Conservation (phyloP, 345 rosid species). For the Corymbia maculata region DNA sequence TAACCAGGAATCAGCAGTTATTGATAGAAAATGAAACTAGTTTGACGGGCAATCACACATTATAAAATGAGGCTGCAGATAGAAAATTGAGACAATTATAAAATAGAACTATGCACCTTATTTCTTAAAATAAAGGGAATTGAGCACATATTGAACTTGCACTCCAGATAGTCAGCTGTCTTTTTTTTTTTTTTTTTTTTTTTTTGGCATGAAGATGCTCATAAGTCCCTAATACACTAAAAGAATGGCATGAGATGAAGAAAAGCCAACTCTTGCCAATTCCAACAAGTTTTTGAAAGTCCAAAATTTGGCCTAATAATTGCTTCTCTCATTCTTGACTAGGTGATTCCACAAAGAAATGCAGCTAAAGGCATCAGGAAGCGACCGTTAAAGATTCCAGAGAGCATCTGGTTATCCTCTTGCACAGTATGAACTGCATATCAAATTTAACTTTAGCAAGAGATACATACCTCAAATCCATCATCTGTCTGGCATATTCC, state of each 20-base stretch:
- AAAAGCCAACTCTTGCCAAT: neutral
- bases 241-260: neutral
- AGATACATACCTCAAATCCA: conserved; percentile 59
- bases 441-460: neutral
- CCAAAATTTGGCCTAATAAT: neutral
- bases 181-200: neutral
- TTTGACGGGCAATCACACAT: neutral
- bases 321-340: neutral
- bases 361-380: neutral
- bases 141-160: neutral
- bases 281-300: neutral
- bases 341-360: neutral
- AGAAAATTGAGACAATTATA: neutral
- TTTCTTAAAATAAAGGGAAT: neutral
- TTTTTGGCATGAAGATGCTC: neutral
- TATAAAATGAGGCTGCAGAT: neutral
- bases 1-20: neutral
- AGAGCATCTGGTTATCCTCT: neutral
- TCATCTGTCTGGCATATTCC: conserved; percentile 30
- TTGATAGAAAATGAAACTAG: neutral
- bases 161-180: neutral
- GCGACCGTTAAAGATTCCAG: neutral
- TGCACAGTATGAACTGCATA: neutral
- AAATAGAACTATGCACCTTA: neutral
- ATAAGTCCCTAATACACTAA: neutral